Percentiles rank a stretch among this genome's conserved stretches.
Evolutionary conservation across 2,329 filamentous ascomycete species (phyloP).

Genomic region (Nannizziopsis barbatae): DNA sequence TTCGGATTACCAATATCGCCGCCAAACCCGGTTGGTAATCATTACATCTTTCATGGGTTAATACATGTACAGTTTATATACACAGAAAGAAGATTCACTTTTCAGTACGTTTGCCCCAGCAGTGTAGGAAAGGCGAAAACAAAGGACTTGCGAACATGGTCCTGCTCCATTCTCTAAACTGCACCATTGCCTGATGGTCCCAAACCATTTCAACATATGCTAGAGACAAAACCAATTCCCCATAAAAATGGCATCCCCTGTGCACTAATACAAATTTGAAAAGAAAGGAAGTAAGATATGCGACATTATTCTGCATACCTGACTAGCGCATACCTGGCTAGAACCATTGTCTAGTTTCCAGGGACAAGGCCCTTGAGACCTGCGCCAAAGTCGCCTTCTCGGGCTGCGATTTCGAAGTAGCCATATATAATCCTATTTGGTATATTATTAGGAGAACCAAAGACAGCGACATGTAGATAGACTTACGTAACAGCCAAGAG

Average conservation of each 20-base stretch:
- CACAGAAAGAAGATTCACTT: conserved; percentile 14
- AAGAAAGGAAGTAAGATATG: conserved; percentile 7
- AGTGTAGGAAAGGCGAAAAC: neutral
- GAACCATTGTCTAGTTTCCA: conserved; percentile 29
- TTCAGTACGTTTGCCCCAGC: conserved; percentile 22
- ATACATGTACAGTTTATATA: conserved; percentile 9
- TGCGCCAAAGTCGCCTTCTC: conserved; percentile 80
- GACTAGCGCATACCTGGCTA: neutral
- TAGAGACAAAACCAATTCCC: conserved; percentile 8
- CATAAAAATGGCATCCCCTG: conserved; percentile 7
- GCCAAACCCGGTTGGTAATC: neutral
- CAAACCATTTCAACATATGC: neutral
- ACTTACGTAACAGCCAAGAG: conserved; percentile 96
- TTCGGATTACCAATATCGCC: neutral
- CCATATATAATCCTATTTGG: conserved; percentile 81
- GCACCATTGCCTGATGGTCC: neutral
- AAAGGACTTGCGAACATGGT: conserved; percentile 1
- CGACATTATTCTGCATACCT: conserved; percentile 1
- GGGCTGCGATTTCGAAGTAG: conserved; percentile 98
- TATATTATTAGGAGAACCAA: conserved; percentile 22
- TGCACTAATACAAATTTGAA: conserved; percentile 14
- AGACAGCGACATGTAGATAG: conserved; percentile 3
- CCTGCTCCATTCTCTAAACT: conserved; percentile 1
- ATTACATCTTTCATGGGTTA: conserved; percentile 5
- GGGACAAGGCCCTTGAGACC: conserved; percentile 58